A percentile compares a stretch with the other conserved stretches of the same genome.
Evolutionary conservation across 2,329 filamentous ascomycete species (phyloP).

Genomic region (Hypoxylon sp.): DNA sequence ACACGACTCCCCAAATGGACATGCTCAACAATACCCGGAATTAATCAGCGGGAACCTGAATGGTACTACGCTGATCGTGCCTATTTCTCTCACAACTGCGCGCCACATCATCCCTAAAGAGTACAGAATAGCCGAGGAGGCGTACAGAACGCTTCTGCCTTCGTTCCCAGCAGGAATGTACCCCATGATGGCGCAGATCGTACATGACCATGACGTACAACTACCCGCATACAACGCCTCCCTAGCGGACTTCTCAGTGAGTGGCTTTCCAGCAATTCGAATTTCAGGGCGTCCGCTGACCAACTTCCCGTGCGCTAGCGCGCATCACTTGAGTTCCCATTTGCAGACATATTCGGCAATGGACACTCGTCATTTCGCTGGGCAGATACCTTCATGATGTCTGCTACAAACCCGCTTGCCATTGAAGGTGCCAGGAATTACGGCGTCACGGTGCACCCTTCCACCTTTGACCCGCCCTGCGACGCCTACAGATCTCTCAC

Average conservation of each 20-base stretch:
- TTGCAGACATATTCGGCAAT: constrained; percentile 67
- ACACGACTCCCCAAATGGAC: constrained; percentile 62
- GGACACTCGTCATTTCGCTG: constrained; percentile 67
- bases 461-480: constrained; percentile 63
- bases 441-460: constrained; percentile 61
- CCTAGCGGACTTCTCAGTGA: constrained; percentile 65
- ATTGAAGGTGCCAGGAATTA: constrained; percentile 63
- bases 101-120: constrained; percentile 64
- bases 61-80: constrained; percentile 66
- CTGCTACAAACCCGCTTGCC: constrained; percentile 59
- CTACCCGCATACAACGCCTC: constrained; percentile 58
- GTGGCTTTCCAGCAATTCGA: constrained; percentile 34
- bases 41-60: constrained; percentile 69
- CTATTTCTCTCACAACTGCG: constrained; percentile 64
- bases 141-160: constrained; percentile 64
- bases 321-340: constrained; percentile 68
- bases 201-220: constrained; percentile 67
- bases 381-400: constrained; percentile 64
- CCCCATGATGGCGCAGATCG: constrained; percentile 66
- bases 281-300: not conserved
- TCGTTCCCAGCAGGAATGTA: constrained; percentile 67
- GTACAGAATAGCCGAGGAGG: constrained; percentile 66
- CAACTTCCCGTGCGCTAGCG: constrained; percentile 57
- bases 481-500: constrained; percentile 62
- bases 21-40: constrained; percentile 62